phyloP scores from a whole-genome alignment of 352 stramenopile genomes.

The Pythium periplocum region DNA sequence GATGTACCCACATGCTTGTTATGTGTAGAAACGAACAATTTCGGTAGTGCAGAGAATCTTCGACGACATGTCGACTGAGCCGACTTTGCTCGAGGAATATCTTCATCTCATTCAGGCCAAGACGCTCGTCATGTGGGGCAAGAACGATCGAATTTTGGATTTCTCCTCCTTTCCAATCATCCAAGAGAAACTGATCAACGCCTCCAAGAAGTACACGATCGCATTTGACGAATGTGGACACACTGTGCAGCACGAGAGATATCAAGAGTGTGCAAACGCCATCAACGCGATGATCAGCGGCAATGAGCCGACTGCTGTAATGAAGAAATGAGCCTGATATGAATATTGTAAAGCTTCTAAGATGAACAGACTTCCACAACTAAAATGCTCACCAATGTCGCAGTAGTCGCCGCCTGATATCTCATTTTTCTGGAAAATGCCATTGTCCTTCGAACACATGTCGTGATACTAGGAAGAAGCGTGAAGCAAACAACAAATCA shows the following conservation, averaged over 20 bases:
- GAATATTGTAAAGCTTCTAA: too few species aligned
- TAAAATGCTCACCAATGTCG: too few species aligned
- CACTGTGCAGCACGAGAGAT: slow-evolving; percentile 62
- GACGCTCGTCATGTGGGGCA: slow-evolving; percentile 68
- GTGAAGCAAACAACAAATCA: not conserved
- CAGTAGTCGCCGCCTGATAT: too few species aligned
- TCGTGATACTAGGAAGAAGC: not conserved
- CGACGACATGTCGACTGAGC: slow-evolving; percentile 40
- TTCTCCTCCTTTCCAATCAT: slow-evolving; percentile 63
- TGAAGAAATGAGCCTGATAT: too few species aligned
- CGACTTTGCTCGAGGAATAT: slow-evolving; percentile 54
- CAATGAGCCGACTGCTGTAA: not conserved
- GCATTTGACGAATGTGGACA: slow-evolving; percentile 65
- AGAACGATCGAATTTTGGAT: slow-evolving; percentile 64
- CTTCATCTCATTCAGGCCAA: slow-evolving; percentile 46
- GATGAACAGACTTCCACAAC: too few species aligned
- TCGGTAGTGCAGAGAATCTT: slow-evolving; percentile 35
- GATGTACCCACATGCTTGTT: too few species aligned
- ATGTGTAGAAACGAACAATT: not conserved
- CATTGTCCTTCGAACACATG: not conserved
- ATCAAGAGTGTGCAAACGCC: slow-evolving; percentile 41
- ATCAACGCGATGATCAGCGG: slow-evolving; percentile 56
- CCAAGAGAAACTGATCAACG: slow-evolving; percentile 35
- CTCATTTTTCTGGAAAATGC: too few species aligned
- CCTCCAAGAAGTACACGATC: slow-evolving; percentile 29